phyloP scores from a whole-genome alignment of 1,139 yeast genomes.

The Geotrichum fermentans region DNA sequence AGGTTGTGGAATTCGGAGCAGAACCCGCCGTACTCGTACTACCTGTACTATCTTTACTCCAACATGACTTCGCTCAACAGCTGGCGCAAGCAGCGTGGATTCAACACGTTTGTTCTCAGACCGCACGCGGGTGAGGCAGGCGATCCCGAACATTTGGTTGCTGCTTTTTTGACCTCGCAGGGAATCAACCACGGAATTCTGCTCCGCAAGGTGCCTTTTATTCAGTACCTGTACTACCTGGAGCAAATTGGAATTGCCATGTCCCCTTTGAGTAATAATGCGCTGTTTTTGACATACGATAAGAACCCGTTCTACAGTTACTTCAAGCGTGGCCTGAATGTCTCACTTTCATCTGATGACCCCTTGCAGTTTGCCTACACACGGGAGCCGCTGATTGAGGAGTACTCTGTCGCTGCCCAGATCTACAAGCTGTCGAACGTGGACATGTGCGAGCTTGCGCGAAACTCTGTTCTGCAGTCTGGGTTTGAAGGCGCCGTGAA shows the following conservation, averaged over 20 bases:
- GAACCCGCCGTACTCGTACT: constrained; percentile 96
- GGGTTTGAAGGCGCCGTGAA: constrained; percentile 87
- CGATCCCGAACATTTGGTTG: constrained; percentile 91
- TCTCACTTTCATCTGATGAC: constrained; percentile 88
- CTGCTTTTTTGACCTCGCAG: constrained; percentile 84
- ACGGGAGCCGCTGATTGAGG: constrained; percentile 93
- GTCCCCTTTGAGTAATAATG: constrained; percentile 97
- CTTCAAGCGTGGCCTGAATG: constrained; percentile 88
- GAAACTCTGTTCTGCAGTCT: constrained; percentile 80
- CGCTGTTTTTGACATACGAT: constrained; percentile 89
- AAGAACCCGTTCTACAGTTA: constrained; percentile 87
- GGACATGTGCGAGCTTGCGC: constrained; percentile 90
- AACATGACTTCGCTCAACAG: constrained; percentile 80
- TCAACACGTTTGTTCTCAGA: constrained; percentile 83
- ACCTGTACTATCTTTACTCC: constrained; percentile 80
- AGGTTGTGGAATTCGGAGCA: constrained; percentile 66
- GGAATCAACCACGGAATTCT: constrained; percentile 94
- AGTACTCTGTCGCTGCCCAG: constrained; percentile 95
- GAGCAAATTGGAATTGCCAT: constrained; percentile 96
- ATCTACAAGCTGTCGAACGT: constrained; percentile 89
- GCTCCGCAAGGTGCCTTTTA: constrained; percentile 85
- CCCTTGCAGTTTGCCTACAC: constrained; percentile 93
- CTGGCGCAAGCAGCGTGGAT: constrained; percentile 67
- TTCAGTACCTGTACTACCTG: constrained; percentile 86
- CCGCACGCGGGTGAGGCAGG: constrained; percentile 99